phyloP scores from a whole-genome alignment of 495 filamentous ascomycete genomes.

The Trichoderma gamsii region DNA sequence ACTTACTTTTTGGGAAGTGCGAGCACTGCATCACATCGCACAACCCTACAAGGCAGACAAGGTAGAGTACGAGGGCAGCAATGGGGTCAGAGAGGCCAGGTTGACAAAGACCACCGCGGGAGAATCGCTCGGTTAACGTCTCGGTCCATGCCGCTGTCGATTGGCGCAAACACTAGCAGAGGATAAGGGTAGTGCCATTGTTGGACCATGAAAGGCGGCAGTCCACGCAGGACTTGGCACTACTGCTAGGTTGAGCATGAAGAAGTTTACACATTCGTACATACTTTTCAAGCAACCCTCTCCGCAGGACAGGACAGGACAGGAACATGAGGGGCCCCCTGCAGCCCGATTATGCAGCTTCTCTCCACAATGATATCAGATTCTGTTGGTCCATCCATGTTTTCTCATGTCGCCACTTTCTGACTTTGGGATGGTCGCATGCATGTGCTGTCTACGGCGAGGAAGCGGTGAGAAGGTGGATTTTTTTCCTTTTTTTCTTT shows the following conservation, averaged over 20 bases:
- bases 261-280: not conserved
- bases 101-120: not conserved
- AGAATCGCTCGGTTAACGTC: not conserved
- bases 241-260: not conserved
- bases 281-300: not conserved
- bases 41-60: not conserved
- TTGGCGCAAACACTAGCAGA: not conserved
- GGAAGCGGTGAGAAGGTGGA: not conserved
- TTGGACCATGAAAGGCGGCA: not conserved
- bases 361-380: slow-evolving; percentile 7
- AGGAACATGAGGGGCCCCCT: slow-evolving; percentile 1
- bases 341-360: not conserved
- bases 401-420: not conserved
- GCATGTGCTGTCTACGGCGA: not conserved
- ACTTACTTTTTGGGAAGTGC: too few relatives aligned
- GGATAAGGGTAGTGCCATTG: not conserved
- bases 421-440: slow-evolving; percentile 1
- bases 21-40: too few relatives aligned
- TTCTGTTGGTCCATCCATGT: not conserved
- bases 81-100: not conserved
- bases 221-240: not conserved
- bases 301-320: not conserved
- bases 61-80: not conserved
- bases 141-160: not conserved
- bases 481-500: too few relatives aligned